Evolutionary conservation across 768 basidiomycete species (phyloP).

Genomic region (Leccinum fibrillosum): DNA sequence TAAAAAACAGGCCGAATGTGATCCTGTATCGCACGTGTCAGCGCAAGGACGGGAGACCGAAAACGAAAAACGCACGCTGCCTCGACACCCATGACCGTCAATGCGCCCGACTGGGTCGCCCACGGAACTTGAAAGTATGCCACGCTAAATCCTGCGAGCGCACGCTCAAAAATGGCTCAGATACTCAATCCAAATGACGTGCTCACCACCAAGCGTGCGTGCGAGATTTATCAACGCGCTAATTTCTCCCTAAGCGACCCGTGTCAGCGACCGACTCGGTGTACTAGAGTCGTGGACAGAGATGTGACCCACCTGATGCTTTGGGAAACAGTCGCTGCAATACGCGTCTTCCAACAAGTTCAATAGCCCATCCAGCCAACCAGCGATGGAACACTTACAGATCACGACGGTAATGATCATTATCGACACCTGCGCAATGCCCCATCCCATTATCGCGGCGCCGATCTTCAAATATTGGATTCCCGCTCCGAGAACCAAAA

Average conservation of each 20-base stretch:
- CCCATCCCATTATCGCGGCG: constrained; percentile 42
- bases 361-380: not conserved
- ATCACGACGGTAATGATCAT: constrained; percentile 41
- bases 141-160: constrained; percentile 31
- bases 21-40: constrained; percentile 21
- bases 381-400: constrained; percentile 24
- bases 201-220: constrained; percentile 31
- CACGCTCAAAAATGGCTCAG: not conserved
- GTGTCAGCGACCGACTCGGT: not conserved
- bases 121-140: constrained; percentile 42
- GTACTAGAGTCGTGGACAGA: no score
- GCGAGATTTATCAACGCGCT: constrained; percentile 43
- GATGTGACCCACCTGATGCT: constrained; percentile 20
- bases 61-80: constrained; percentile 29
- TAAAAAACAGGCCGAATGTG: constrained; percentile 32
- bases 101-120: constrained; percentile 34
- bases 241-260: constrained; percentile 36
- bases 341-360: constrained; percentile 32
- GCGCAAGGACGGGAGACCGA: not conserved
- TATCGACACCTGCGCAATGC: constrained; percentile 35
- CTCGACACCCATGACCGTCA: constrained; percentile 37
- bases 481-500: constrained; percentile 39
- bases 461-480: constrained; percentile 30
- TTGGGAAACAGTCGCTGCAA: constrained; percentile 37
- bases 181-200: not conserved